A percentile compares a stretch with the other conserved stretches of the same genome.
phyloP scores from a whole-genome alignment of 441 rosid species.

The Arabidopsis hybrid region DNA sequence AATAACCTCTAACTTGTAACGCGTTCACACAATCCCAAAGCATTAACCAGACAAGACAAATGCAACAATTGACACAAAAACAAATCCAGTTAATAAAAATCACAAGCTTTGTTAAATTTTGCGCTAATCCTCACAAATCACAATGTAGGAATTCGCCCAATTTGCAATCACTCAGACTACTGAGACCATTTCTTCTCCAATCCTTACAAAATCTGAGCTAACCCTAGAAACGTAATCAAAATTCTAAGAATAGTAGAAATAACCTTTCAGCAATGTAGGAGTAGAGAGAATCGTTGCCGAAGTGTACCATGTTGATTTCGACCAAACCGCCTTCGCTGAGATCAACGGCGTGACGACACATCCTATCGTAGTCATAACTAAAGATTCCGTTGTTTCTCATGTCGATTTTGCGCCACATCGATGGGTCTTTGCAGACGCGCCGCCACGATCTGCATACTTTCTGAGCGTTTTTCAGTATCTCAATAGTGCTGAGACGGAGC shows the following conservation, averaged over 20 bases:
- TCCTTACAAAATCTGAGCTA: too few relatives aligned
- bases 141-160: background rate
- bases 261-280: constrained; percentile 50
- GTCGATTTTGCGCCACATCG: constrained; percentile 62
- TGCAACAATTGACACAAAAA: too few relatives aligned
- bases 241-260: background rate
- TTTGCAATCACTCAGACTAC: background rate
- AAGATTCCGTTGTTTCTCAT: constrained; percentile 10
- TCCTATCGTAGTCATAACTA: background rate
- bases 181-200: too few relatives aligned
- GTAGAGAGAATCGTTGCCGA: constrained; percentile 26
- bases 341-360: constrained; percentile 52
- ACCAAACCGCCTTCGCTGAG: constrained; percentile 29
- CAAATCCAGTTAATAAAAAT: too few relatives aligned
- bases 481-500: constrained; percentile 44
- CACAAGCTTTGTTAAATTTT: too few relatives aligned
- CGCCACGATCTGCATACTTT: constrained; percentile 68
- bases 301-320: constrained; percentile 3
- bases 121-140: background rate
- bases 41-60: too few relatives aligned
- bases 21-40: too few relatives aligned
- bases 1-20: background rate
- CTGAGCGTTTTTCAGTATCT: constrained; percentile 50
- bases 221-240: too few relatives aligned
- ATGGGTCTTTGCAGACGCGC: constrained; percentile 58